Evolutionary conservation across 495 filamentous ascomycete species (phyloP).

Genomic region (Pyronema domesticum): DNA sequence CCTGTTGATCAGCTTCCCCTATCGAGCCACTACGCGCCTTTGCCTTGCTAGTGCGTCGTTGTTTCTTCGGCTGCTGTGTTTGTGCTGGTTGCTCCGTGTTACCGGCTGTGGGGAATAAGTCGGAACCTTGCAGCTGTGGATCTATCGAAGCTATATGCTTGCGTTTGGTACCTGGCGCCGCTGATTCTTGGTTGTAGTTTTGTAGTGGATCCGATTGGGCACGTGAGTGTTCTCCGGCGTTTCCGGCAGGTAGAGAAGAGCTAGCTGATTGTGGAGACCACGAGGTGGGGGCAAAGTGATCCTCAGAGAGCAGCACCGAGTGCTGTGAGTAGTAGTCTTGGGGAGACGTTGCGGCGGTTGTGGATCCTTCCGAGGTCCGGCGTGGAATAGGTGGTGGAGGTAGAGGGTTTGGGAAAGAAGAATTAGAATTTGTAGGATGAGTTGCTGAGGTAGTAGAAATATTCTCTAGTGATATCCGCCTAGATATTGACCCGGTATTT

Average conservation of each 20-base stretch:
- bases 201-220: not conserved
- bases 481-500: too few species aligned
- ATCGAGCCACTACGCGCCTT: not conserved
- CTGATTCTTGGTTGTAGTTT: not conserved
- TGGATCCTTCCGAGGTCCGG: not conserved
- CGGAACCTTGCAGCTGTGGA: slow-evolving; percentile 6
- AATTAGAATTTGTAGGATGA: not conserved
- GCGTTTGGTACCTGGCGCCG: slow-evolving; percentile 8
- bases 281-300: not conserved
- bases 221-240: not conserved
- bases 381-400: not conserved
- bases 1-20: slow-evolving; percentile 7
- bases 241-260: not conserved
- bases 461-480: not conserved
- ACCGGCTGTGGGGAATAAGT: slow-evolving; percentile 7
- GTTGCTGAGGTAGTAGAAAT: not conserved
- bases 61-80: slow-evolving; percentile 10
- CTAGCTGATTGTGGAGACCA: not conserved
- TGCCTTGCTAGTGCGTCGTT: not conserved
- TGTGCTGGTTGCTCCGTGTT: slow-evolving; percentile 9
- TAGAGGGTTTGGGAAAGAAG: not conserved
- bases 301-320: not conserved
- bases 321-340: not conserved
- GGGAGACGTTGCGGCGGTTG: not conserved
- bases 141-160: slow-evolving; percentile 4